Base-by-base conservation (phyloP, 257 asterid species). In the Capsicum rhomboideum region DNA sequence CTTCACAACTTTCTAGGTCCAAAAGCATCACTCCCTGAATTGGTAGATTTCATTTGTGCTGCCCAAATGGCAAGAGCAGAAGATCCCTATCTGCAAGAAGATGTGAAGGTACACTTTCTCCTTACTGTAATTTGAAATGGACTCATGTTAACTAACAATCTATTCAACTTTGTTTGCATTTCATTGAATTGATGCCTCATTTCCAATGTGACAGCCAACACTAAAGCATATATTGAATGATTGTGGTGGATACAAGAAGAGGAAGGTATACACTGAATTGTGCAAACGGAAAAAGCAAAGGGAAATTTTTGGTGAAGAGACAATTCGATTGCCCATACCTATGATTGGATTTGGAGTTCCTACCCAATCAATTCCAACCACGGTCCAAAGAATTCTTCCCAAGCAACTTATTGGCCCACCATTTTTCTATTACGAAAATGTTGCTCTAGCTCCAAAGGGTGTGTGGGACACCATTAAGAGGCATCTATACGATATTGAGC, bases 11-110 rank as follows among this genome's bases (percentile, higher is more conserved):
- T 71, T 87, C 78, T 90, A 96, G 99, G 97, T 66, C 92, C 89
- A 34, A 92, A 82, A 29, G 98, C 97, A 71, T 81, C 95, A 0
- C 78, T 92, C 83, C 83, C 84, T 11, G 93, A 77, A n/a, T 82
- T 97, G 79, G 88, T 92, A 13, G 97, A 97, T 89, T 93, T 87
- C 69, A 92, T 97, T 68, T 88, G 84, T 58, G 97, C 97, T 82
- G 98, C 98, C 84, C 97, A 95, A 89, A 61, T 92, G 87, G 91
- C 97, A 79, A 91, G 95, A 82, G 95, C 89, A 68, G 91, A 85
- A 21, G 95, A 90, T 61, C 85, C 84, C 67, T 79, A 86, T 86
- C 85, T 91, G 86, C 94, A 89, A 20, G 89, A 84, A 28, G 93
- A 89, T 2, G 83, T 90, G 74, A 95, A 95, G 97, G 98, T 95